Evolutionary conservation across 169 alveolate genomes (phyloP).

Genomic region (Besnoitia besnoiti): DNA sequence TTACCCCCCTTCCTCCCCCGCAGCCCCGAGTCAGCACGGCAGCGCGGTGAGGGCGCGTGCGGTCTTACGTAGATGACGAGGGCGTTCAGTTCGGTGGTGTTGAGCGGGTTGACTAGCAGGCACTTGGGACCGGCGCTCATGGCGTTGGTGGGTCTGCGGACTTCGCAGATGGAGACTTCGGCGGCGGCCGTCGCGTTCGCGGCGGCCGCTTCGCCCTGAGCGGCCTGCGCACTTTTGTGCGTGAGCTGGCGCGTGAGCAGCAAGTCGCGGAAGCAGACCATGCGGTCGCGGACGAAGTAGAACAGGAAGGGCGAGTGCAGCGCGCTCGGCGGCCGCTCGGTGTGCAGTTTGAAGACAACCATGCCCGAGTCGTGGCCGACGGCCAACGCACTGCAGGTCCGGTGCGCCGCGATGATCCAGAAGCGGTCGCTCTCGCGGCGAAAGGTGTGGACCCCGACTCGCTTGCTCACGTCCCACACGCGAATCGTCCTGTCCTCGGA

Average conservation of each 20-base stretch:
- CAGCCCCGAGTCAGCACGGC: no score
- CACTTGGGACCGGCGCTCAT: slow-evolving; percentile 62
- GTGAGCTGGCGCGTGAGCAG: slow-evolving; percentile 31
- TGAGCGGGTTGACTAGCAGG: slow-evolving; percentile 59
- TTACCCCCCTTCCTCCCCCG: no score
- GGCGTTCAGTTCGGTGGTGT: slow-evolving; percentile 68
- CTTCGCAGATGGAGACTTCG: slow-evolving; percentile 57
- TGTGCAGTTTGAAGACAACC: slow-evolving; percentile 91
- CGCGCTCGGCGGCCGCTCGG: slow-evolving; percentile 82
- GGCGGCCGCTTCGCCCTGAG: background rate
- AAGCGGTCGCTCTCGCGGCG: slow-evolving; percentile 91
- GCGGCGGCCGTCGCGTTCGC: background rate
- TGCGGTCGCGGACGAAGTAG: slow-evolving; percentile 51
- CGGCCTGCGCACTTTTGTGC: background rate
- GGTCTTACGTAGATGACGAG: slow-evolving; percentile 53
- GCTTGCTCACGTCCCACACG: slow-evolving; percentile 94
- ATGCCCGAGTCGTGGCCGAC: slow-evolving; percentile 92
- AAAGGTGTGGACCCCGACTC: slow-evolving; percentile 86
- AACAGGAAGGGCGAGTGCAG: slow-evolving; percentile 56
- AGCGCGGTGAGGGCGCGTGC: no score
- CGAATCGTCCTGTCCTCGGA: slow-evolving; percentile 93
- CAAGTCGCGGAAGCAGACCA: slow-evolving; percentile 55
- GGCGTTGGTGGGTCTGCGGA: slow-evolving; percentile 69
- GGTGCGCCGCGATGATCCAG: slow-evolving; percentile 92
- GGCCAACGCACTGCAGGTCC: slow-evolving; percentile 87